phyloP scores from a whole-genome alignment of 371 early-diverging fungal species.

The Syncephalastrum monosporum region DNA sequence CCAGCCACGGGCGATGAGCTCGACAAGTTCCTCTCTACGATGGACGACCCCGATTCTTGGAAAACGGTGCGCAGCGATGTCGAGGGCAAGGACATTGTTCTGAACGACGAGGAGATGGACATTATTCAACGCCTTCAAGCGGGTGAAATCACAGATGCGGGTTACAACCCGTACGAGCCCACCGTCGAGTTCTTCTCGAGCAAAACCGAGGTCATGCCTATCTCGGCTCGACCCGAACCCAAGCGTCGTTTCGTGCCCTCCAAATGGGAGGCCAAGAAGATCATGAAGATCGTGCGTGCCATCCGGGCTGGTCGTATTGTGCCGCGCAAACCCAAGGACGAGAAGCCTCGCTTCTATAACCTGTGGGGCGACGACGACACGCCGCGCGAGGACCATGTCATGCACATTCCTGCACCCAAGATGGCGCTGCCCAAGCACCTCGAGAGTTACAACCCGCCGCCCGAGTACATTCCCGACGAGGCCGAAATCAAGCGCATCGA shows the following conservation, averaged over 20 bases:
- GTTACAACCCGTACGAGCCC: constrained; percentile 87
- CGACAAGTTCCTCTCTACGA: constrained; percentile 86
- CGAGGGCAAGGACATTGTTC: constrained; percentile 77
- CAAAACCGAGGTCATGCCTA: constrained; percentile 75
- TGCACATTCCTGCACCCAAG: constrained; percentile 93
- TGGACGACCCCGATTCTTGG: constrained; percentile 94
- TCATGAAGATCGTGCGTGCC: constrained; percentile 95
- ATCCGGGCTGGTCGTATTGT: constrained; percentile 88
- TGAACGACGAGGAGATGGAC: constrained; percentile 88
- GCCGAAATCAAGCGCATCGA: constrained; percentile 59
- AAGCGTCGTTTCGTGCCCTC: constrained; percentile 95
- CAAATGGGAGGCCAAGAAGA: constrained; percentile 87
- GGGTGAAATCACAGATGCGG: constrained; percentile 79
- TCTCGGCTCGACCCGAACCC: constrained; percentile 86
- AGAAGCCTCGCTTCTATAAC: constrained; percentile 77
- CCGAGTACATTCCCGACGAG: constrained; percentile 87
- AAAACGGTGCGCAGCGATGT: constrained; percentile 79
- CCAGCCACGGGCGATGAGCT: constrained; percentile 90
- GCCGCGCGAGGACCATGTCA: constrained; percentile 61
- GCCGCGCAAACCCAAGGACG: constrained; percentile 60
- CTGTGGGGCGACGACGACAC: constrained; percentile 80
- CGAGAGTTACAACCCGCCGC: constrained; percentile 97
- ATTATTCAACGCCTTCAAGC: constrained; percentile 86
- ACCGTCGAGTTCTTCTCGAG: constrained; percentile 94
- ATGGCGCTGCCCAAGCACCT: constrained; percentile 85